Conservation (phyloP, 148 eudicot species). For the Chenopodium quinoa region DNA sequence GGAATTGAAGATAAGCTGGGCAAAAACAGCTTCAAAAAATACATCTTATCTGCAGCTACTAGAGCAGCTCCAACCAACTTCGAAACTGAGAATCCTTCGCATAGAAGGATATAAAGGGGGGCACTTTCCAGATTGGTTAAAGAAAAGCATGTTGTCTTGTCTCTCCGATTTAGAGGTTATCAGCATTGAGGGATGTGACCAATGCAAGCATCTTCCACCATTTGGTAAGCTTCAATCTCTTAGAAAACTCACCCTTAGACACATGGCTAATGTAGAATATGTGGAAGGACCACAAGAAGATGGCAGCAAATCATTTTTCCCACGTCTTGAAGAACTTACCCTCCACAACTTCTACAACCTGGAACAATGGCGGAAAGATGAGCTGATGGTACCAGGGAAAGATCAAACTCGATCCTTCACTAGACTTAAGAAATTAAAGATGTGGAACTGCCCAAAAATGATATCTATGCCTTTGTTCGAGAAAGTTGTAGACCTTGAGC, state of each 20-base stretch:
- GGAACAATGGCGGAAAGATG: constrained; percentile 19
- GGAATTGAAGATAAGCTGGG: constrained; percentile 26
- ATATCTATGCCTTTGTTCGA: constrained; percentile 23
- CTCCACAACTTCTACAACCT: constrained; percentile 28
- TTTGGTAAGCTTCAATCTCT: constrained; percentile 22
- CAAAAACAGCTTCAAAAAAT: background rate
- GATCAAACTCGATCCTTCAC: constrained; percentile 6
- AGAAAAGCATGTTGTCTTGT: background rate
- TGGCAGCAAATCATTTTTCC: background rate
- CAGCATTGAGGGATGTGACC: constrained; percentile 31
- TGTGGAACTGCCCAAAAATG: constrained; percentile 33
- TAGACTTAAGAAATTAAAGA: constrained; percentile 20
- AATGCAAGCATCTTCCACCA: constrained; percentile 30
- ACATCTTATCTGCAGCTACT: constrained; percentile 8
- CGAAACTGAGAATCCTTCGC: constrained; percentile 15
- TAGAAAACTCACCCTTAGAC: constrained; percentile 28
- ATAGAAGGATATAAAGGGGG: constrained; percentile 32
- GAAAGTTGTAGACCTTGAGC: constrained; percentile 13
- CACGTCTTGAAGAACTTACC: constrained; percentile 26
- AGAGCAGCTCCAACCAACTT: constrained; percentile 21
- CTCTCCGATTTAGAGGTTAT: constrained; percentile 24
- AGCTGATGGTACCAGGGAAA: background rate
- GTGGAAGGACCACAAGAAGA: constrained; percentile 10
- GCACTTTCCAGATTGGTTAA: constrained; percentile 29
- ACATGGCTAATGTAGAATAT: constrained; percentile 27